A percentile compares a stretch with the other conserved stretches of the same genome.
Evolutionary conservation across 129 eudicot genomes (phyloP).

Genomic region (Centella asiatica): DNA sequence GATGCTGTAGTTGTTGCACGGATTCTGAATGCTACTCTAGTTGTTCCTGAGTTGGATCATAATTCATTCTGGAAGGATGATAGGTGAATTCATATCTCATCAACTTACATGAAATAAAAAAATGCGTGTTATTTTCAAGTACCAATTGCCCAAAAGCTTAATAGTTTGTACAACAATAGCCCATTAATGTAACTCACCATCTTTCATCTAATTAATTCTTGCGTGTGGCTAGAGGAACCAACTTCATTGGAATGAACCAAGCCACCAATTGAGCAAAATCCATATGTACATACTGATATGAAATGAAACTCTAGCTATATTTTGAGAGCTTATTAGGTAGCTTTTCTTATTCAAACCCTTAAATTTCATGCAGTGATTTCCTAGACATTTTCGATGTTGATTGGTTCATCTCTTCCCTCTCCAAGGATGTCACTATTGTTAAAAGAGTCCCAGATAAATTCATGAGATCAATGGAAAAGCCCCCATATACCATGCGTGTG

Average conservation of each 20-base stretch:
- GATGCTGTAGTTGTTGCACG: constrained; percentile 98
- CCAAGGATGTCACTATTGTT: constrained; percentile 77
- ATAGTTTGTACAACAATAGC: background rate
- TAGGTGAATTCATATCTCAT: constrained; percentile 41
- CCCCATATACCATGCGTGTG: constrained; percentile 98
- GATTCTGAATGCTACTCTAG: constrained; percentile 87
- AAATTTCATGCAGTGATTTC: constrained; percentile 61
- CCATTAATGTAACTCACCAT: background rate
- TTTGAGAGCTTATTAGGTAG: background rate
- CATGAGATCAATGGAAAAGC: constrained; percentile 90
- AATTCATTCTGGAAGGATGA: constrained; percentile 93
- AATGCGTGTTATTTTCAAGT: no score
- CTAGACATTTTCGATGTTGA: constrained; percentile 75
- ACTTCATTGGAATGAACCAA: no score
- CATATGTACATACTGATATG: no score
- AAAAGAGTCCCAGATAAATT: constrained; percentile 80
- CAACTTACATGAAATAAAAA: background rate
- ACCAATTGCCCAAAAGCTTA: background rate
- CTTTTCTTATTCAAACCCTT: constrained; percentile 10
- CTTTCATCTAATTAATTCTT: no score
- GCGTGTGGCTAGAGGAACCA: no score
- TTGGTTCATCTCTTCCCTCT: constrained; percentile 83
- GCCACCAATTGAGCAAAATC: no score
- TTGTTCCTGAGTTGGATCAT: constrained; percentile 93
- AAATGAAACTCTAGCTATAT: background rate